Percentiles rank a stretch among this genome's conserved stretches.
Evolutionary conservation across 257 asterid genomes (phyloP).

Genomic region (Salvia rosmarinus): DNA sequence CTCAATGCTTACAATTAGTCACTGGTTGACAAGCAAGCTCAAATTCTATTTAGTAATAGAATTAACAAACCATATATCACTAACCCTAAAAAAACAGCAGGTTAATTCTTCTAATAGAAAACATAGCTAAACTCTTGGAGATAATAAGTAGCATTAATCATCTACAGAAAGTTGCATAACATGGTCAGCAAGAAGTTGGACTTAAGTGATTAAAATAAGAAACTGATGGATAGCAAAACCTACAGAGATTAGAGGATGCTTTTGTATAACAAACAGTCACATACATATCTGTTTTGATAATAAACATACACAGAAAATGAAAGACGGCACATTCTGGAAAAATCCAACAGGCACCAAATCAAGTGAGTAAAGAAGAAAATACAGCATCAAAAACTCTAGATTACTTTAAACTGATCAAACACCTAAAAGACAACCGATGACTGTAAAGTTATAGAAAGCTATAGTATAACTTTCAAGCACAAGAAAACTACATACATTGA

Average conservation of each 20-base stretch:
- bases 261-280: background rate
- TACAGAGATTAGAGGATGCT: background rate
- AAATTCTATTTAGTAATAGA: constrained; percentile 55
- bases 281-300: background rate
- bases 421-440: background rate
- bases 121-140: background rate
- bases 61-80: constrained; percentile 28
- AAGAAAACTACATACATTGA: constrained; percentile 1
- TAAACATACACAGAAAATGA: background rate
- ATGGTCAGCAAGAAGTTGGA: constrained; percentile 19
- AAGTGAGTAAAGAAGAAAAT: constrained; percentile 14
- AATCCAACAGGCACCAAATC: background rate
- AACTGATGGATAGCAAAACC: background rate
- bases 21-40: constrained; percentile 83
- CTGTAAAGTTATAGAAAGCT: background rate
- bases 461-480: background rate
- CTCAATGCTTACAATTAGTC: constrained; percentile 46
- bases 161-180: background rate
- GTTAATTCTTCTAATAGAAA: constrained; percentile 23
- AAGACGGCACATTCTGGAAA: background rate
- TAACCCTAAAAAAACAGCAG: constrained; percentile 25
- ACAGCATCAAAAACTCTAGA: background rate
- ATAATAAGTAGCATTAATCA: background rate
- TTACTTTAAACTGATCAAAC: background rate
- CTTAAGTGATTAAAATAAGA: background rate